Conservation (phyloP, 2,329 filamentous ascomycete species). For the Endoconidiophora laricicola region DNA sequence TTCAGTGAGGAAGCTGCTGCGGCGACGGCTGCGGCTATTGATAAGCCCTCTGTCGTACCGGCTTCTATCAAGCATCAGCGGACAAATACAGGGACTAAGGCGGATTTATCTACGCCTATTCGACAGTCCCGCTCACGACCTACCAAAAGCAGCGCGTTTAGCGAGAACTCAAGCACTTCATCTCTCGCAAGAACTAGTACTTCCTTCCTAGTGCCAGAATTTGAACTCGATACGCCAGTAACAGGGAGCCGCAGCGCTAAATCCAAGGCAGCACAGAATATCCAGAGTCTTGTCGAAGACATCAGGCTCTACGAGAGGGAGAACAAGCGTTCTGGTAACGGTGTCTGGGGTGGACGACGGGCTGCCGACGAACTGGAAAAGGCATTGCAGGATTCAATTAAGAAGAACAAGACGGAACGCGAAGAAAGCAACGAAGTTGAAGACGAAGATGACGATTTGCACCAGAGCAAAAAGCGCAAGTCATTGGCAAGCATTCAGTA, state of each 20-base stretch:
- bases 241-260: constrained; percentile 77
- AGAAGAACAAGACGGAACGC: not conserved
- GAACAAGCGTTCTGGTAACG: constrained; percentile 52
- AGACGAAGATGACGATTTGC: constrained; percentile 40
- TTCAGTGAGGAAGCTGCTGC: constrained; percentile 19
- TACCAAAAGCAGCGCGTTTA: not conserved
- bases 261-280: constrained; percentile 56
- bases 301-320: constrained; percentile 88
- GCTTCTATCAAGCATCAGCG: constrained; percentile 15
- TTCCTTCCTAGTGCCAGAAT: constrained; percentile 28
- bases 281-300: constrained; percentile 67
- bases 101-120: constrained; percentile 21
- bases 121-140: constrained; percentile 1
- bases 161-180: not conserved
- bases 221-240: constrained; percentile 66
- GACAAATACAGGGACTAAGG: not conserved
- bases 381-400: constrained; percentile 18
- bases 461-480: constrained; percentile 30
- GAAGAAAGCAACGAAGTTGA: constrained; percentile 30
- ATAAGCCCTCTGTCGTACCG: not conserved
- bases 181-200: no score
- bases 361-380: constrained; percentile 43
- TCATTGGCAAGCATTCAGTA: constrained; percentile 35
- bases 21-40: not conserved
- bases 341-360: constrained; percentile 45